phyloP scores from a whole-genome alignment of 2,329 filamentous ascomycete species.

The Pseudovirgaria hyperparasitica region DNA sequence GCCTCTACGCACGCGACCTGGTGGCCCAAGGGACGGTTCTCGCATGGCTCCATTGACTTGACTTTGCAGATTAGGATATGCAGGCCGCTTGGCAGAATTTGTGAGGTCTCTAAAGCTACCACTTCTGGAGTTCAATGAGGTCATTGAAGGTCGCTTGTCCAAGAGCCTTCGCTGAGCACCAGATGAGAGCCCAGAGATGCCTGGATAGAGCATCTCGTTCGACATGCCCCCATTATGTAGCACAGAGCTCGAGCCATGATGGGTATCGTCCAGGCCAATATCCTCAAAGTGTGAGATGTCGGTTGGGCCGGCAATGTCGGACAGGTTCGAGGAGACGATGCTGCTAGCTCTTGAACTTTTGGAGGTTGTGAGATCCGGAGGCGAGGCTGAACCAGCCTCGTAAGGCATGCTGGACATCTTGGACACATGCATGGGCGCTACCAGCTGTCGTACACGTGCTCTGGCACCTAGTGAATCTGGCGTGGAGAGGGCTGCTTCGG shows the following conservation, averaged over 20 bases:
- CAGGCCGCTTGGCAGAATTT: constrained; percentile 18
- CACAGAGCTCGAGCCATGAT: constrained; percentile 23
- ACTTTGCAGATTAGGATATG: constrained; percentile 28
- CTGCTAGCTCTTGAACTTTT: constrained; percentile 89
- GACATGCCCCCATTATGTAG: too few relatives aligned
- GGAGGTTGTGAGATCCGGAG: constrained; percentile 67
- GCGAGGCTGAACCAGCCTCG: constrained; percentile 48
- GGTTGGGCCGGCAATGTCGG: constrained; percentile 45
- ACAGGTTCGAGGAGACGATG: constrained; percentile 65
- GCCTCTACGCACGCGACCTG: constrained; percentile 26
- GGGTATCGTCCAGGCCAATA: constrained; percentile 70
- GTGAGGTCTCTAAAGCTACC: constrained; percentile 25
- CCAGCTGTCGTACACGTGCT: too few relatives aligned
- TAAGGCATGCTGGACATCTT: constrained; percentile 6
- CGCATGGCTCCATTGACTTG: constrained; percentile 22
- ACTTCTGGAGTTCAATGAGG: constrained; percentile 8
- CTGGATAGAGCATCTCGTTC: too few relatives aligned
- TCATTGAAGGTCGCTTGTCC: too few relatives aligned
- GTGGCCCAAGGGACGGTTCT: constrained; percentile 22
- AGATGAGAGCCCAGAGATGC: too few relatives aligned
- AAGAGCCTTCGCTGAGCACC: too few relatives aligned
- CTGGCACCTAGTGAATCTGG: too few relatives aligned
- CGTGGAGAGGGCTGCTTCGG: too few relatives aligned
- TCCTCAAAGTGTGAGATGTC: constrained; percentile 85
- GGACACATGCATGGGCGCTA: constrained; percentile 1